A percentile compares a stretch with the other conserved stretches of the same genome.
phyloP scores from a whole-genome alignment of 106 monocot genomes.

The Platanthera zijinensis region DNA sequence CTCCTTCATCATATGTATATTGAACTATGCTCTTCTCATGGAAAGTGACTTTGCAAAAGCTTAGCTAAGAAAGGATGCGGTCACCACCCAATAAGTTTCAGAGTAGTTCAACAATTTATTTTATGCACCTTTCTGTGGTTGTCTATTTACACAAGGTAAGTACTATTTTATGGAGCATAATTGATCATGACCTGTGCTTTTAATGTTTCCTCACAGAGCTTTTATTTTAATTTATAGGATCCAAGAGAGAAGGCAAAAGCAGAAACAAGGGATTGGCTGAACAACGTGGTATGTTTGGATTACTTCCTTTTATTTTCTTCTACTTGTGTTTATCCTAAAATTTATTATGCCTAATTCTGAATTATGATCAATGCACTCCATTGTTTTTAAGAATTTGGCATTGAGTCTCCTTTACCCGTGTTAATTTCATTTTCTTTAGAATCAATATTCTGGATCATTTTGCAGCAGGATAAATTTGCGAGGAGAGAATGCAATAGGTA shows the following conservation, averaged over 20 bases:
- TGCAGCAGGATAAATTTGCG: too few species aligned
- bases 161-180: background rate
- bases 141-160: background rate
- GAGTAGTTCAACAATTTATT: background rate
- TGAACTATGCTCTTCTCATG: too few species aligned
- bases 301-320: background rate
- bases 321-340: background rate
- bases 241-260: constrained; percentile 98
- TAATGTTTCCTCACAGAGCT: background rate
- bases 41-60: too few species aligned
- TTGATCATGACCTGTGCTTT: background rate
- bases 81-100: too few species aligned
- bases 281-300: constrained; percentile 59
- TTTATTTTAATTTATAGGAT: constrained; percentile 39
- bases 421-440: background rate
- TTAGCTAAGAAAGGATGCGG: too few species aligned
- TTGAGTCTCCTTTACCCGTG: background rate
- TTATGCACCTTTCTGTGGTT: background rate
- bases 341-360: background rate
- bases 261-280: constrained; percentile 97
- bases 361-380: background rate
- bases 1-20: too few species aligned
- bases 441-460: too few species aligned
- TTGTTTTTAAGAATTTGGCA: background rate
- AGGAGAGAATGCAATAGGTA: background rate